phyloP scores from a whole-genome alignment of 768 basidiomycete genomes.

The Mycena galericulata region DNA sequence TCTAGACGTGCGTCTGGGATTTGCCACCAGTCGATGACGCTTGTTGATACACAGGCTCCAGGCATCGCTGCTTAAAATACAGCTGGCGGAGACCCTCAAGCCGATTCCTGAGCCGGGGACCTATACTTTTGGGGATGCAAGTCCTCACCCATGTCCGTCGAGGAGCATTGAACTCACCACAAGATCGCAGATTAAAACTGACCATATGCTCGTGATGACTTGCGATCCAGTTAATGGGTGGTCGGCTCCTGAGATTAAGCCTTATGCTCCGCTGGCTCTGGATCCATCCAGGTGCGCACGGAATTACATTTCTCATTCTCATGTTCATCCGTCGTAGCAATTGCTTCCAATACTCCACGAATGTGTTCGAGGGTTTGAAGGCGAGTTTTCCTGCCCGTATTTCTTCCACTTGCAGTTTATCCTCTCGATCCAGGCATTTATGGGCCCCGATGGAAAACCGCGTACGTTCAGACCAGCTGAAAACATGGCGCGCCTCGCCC shows the following conservation, averaged over 20 bases:
- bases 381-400: slow-evolving; percentile 36
- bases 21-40: background rate
- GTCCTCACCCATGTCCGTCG: slow-evolving; percentile 22
- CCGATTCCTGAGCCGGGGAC: slow-evolving; percentile 59
- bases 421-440: slow-evolving; percentile 65
- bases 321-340: no score
- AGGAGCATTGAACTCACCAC: slow-evolving; percentile 5
- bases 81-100: slow-evolving; percentile 60
- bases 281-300: slow-evolving; percentile 76
- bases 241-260: slow-evolving; percentile 79
- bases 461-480: slow-evolving; percentile 85
- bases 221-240: slow-evolving; percentile 75
- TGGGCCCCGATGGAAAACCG: slow-evolving; percentile 76
- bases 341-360: no score
- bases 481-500: slow-evolving; percentile 87
- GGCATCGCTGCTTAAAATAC: slow-evolving; percentile 68
- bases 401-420: background rate
- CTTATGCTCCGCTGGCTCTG: slow-evolving; percentile 74
- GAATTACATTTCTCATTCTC: no score
- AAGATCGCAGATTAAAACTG: slow-evolving; percentile 64
- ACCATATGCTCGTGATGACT: slow-evolving; percentile 82
- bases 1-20: slow-evolving; percentile 11
- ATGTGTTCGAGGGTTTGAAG: slow-evolving; percentile 90
- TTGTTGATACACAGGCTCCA: slow-evolving; percentile 38
- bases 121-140: slow-evolving; percentile 69